Percentiles rank a stretch among this genome's conserved stretches.
Evolutionary conservation across 2,329 filamentous ascomycete genomes (phyloP).

Genomic region (Chrysoporthe cubensis): DNA sequence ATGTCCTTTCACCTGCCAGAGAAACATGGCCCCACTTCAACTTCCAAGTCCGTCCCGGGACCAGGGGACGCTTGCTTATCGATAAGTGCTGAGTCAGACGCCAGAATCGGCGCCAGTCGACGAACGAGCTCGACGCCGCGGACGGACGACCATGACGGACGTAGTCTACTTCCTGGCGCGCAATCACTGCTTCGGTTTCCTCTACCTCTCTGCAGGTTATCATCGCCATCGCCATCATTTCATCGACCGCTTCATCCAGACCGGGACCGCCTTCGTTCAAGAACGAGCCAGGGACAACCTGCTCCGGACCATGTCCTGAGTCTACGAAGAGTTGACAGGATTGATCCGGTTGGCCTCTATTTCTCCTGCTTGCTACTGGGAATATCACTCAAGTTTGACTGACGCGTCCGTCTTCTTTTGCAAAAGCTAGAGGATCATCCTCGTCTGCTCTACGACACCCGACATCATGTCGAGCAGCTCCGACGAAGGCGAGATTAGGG

Average conservation of each 20-base stretch:
- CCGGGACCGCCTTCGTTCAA: not conserved
- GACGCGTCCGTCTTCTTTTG: slow-evolving; percentile 23
- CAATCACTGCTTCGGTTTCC: not conserved
- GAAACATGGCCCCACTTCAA: slow-evolving; percentile 10
- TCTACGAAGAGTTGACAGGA: slow-evolving; percentile 34
- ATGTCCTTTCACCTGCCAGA: slow-evolving; percentile 14
- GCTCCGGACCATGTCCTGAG: slow-evolving; percentile 32
- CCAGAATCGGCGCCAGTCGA: not conserved
- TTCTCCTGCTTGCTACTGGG: slow-evolving; percentile 28
- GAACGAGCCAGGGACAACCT: slow-evolving; percentile 1
- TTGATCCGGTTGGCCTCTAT: slow-evolving; percentile 37
- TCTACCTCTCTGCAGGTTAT: not conserved
- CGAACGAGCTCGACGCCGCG: not conserved
- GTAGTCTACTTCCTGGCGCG: not conserved
- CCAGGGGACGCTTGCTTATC: slow-evolving; percentile 4
- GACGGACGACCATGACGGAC: not conserved
- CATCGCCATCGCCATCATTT: not conserved
- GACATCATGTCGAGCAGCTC: slow-evolving; percentile 59
- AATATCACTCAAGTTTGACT: slow-evolving; percentile 28
- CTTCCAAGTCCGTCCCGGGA: not conserved
- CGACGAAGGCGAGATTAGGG: slow-evolving; percentile 86
- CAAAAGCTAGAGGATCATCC: slow-evolving; percentile 28
- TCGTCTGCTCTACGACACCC: slow-evolving; percentile 16
- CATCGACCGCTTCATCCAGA: not conserved
- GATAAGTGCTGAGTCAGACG: slow-evolving; percentile 15